Evolutionary conservation across 2,329 filamentous ascomycete genomes (phyloP).

Genomic region (Paramyrothecium roridum): DNA sequence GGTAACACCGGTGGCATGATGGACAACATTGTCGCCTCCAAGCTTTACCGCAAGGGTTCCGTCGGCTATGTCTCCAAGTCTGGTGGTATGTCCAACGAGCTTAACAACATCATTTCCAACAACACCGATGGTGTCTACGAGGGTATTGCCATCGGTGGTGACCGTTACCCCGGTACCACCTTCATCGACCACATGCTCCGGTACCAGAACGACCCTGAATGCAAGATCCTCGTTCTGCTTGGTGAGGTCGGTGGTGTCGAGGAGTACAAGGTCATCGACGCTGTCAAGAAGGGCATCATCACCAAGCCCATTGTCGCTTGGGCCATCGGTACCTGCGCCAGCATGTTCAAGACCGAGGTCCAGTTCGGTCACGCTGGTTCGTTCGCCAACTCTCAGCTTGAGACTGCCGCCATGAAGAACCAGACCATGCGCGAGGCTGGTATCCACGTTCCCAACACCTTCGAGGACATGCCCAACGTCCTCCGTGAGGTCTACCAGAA

Average conservation of each 20-base stretch:
- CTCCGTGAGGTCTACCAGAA: conserved; percentile 84
- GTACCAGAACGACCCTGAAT: conserved; percentile 94
- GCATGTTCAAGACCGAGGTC: conserved; percentile 99
- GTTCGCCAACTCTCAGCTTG: conserved; percentile 98
- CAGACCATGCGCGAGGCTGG: conserved; percentile 93
- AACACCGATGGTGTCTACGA: conserved; percentile 98
- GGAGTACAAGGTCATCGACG: conserved; percentile 99
- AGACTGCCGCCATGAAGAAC: conserved; percentile 97
- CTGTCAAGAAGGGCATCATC: conserved; percentile 89
- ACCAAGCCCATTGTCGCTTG: conserved; percentile 99
- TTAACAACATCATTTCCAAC: conserved; percentile 98
- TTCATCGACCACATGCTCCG: conserved; percentile 98
- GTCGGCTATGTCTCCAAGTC: conserved; percentile 99
- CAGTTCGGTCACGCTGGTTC: conserved; percentile 99
- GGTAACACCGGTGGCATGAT: conserved; percentile 99
- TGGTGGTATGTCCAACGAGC: conserved; percentile 99
- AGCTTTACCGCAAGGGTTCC: conserved; percentile 98
- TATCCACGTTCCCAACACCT: conserved; percentile 91
- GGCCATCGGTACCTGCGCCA: conserved; percentile 98
- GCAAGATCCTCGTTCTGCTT: conserved; percentile 94
- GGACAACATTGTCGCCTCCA: conserved; percentile 99
- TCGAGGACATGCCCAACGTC: conserved; percentile 83
- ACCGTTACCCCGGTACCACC: conserved; percentile 96
- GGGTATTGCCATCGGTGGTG: conserved; percentile 98
- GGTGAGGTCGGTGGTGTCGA: conserved; percentile 99